Conservation (phyloP, 257 asterid species). For the Leonotis leonurus region DNA sequence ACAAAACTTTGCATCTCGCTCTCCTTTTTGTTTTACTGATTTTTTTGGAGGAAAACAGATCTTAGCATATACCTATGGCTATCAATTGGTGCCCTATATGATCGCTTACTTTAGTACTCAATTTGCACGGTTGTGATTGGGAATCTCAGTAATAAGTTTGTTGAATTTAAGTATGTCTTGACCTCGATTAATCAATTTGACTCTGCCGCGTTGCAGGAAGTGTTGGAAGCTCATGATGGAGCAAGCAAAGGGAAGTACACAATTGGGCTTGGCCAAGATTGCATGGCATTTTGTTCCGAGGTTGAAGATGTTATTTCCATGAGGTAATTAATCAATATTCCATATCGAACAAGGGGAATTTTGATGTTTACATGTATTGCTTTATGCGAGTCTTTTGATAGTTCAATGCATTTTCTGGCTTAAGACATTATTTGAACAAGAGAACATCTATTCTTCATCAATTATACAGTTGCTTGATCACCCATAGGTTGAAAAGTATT, state of each 20-base stretch:
- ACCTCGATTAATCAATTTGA: conserved; percentile 1
- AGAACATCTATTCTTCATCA: background rate
- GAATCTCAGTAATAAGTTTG: background rate
- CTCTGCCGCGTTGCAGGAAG: conserved; percentile 47
- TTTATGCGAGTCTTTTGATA: background rate
- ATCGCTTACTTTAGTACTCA: background rate
- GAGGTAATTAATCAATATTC: conserved; percentile 46
- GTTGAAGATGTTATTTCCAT: conserved; percentile 98
- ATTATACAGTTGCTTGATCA: conserved; percentile 1
- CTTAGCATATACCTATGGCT: conserved; percentile 6
- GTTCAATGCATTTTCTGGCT: no score
- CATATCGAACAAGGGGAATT: background rate
- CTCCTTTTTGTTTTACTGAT: conserved; percentile 1
- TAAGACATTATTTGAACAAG: no score
- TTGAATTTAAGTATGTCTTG: background rate
- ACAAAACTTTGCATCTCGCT: background rate
- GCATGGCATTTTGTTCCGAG: conserved; percentile 94
- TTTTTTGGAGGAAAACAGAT: conserved; percentile 19
- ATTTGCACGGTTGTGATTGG: background rate
- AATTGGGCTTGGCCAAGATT: conserved; percentile 98
- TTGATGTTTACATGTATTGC: background rate
- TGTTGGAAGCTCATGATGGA: conserved; percentile 94
- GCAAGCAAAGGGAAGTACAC: conserved; percentile 99
- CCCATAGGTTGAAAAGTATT: background rate
- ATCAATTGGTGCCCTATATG: background rate